A percentile compares a stretch with the other conserved stretches of the same genome.
Evolutionary conservation across 75 land plant genomes (phyloP).

Genomic region (Selaginella tamariscina): DNA sequence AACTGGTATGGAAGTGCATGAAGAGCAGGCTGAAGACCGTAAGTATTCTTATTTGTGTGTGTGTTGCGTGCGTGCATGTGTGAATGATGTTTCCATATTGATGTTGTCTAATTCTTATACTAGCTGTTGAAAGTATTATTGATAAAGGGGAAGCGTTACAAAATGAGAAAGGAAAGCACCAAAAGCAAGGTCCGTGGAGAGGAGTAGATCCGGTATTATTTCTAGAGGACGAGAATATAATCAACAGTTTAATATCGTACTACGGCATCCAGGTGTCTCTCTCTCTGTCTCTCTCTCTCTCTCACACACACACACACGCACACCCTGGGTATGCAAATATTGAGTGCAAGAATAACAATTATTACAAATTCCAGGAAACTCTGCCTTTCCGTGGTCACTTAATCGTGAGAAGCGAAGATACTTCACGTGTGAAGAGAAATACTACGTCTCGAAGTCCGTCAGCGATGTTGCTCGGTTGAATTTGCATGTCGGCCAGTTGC

Average conservation of each 20-base stretch:
- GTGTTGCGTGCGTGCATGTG: no score
- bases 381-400: slow-evolving; percentile 47
- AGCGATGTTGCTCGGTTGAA: slow-evolving; percentile 54
- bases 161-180: slow-evolving; percentile 25
- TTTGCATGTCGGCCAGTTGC: slow-evolving; percentile 59
- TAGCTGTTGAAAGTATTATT: no score
- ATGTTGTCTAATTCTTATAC: no score
- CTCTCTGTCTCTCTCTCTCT: no score
- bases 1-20: no score
- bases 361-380: slow-evolving; percentile 66
- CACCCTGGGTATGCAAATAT: no score
- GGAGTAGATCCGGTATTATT: slow-evolving; percentile 95
- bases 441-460: slow-evolving; percentile 82
- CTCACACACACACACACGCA: no score
- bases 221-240: slow-evolving; percentile 49
- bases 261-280: slow-evolving; percentile 75
- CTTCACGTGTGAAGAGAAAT: slow-evolving; percentile 67
- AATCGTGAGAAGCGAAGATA: slow-evolving; percentile 61
- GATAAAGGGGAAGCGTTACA: no score
- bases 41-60: no score
- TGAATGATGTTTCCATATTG: no score
- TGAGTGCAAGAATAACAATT: no score
- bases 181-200: slow-evolving; percentile 78
- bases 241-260: slow-evolving; percentile 48
- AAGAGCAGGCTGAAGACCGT: no score